Base-by-base conservation (phyloP, 768 basidiomycete genomes). In the Suillus variegatus region DNA sequence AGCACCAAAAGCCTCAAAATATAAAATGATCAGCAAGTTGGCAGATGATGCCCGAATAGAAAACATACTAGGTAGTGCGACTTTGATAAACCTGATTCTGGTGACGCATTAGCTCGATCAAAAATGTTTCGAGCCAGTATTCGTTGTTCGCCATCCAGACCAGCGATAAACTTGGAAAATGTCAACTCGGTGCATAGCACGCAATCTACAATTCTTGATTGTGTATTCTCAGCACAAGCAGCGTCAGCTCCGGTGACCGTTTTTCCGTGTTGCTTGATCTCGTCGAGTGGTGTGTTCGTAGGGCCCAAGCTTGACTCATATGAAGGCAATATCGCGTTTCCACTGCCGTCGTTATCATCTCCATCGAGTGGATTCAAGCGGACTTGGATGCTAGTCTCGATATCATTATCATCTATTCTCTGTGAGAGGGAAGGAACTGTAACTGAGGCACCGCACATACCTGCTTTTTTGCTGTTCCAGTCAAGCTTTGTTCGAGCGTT, bases 401-500 rank as follows among this genome's bases (percentile, higher is more conserved):
- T 88, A 70, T 94, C 86, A 75, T 94, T 90, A 71, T 95, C 93
- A 72, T 93, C 93, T 94, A 32, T 43, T 41, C 18, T 60, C 28
- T 18, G 18, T 60, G 25, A 60, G 57, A 41, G 3, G 28, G 41
- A 60, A 28, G 13, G 10, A 18, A 43, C 49, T 61, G 28, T 16
- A 12, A 54, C 51, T n/a, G 12, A 61, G 57, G 58, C 7, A 22
- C 25, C 52, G 16, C 61, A 44, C 62, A 44, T 44, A 91, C 93
- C 92, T 68, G 91, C 90, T 82, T 93, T 93, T 79, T 94, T 94
- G 76, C 93, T 97, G 69, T 93, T 93, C 86, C 90, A 94, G 71
- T 94, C 92, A 43, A 91, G 78, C 13, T 75, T 78, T 32, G 80
- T 74, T 8, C 89, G 84, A 46, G 87, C 84, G 6, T 80, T 78